These are phyloP conservation scores for Alternaria conjuncta DNA, from an alignment of 2,329 filamentous ascomycete species.

Conservation along the genomic window DNA sequence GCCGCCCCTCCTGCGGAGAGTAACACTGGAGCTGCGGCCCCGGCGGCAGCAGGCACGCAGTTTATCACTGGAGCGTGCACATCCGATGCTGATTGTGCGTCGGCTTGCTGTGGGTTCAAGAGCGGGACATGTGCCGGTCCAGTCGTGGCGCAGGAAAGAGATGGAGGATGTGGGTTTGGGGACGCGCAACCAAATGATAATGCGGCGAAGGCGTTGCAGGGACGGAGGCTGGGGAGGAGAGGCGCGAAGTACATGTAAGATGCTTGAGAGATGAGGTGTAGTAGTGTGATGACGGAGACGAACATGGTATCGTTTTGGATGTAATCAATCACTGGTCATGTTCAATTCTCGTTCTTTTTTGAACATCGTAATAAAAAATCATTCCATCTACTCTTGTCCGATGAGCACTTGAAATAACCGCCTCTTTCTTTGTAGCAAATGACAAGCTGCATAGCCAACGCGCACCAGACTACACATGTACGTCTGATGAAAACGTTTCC, in stretches of 20 bases:
- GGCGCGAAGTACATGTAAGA: constrained; percentile 30
- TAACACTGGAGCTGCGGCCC: neutral
- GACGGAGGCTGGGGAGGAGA: constrained; percentile 26
- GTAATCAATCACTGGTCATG: neutral
- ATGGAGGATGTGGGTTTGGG: constrained; percentile 48
- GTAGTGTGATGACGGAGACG: neutral
- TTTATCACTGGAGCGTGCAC: constrained; percentile 50
- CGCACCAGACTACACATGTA: neutral
- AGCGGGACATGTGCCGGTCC: constrained; percentile 41
- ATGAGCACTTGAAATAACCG: neutral
- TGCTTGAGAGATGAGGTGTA: neutral
- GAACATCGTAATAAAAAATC: neutral
- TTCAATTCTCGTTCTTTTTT: neutral
- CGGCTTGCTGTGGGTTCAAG: constrained; percentile 47
- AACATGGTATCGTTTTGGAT: neutral
- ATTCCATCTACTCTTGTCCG: neutral
- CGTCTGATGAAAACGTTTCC: neutral
- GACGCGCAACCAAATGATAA: constrained; percentile 43
- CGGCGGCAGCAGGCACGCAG: constrained; percentile 34
- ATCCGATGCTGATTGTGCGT: constrained; percentile 49
- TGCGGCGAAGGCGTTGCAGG: constrained; percentile 36
- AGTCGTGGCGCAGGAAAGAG: constrained; percentile 42
- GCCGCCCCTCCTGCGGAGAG: neutral
- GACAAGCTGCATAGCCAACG: neutral
- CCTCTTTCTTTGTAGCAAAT: neutral